Conservation (phyloP, 2,329 filamentous ascomycete genomes). For the Colletotrichum orbiculare region DNA sequence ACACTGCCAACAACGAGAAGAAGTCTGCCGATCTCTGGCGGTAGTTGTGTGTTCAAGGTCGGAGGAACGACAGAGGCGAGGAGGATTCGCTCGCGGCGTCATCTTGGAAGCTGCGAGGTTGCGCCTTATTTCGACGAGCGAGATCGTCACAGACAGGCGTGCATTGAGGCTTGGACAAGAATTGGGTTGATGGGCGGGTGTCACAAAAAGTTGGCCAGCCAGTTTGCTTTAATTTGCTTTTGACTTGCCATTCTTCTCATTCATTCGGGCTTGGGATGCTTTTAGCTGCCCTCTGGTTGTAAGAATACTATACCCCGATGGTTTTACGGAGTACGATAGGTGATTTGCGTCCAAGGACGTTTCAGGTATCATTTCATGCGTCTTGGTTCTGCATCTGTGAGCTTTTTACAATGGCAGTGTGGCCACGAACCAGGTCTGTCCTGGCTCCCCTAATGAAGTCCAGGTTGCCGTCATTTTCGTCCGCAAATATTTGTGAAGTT, state of each 20-base stretch:
- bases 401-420: no score
- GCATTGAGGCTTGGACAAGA: constrained; percentile 9
- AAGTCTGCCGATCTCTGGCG: constrained; percentile 33
- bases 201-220: constrained; percentile 6
- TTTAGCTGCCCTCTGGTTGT: constrained; percentile 14
- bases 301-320: constrained; percentile 24
- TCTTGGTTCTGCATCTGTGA: no score
- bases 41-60: background rate
- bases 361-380: background rate
- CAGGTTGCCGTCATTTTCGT: no score
- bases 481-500: no score
- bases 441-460: no score
- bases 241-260: constrained; percentile 1
- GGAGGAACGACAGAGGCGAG: background rate
- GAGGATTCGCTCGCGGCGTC: background rate
- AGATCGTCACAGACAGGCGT: constrained; percentile 5
- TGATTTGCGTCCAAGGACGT: background rate
- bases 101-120: background rate
- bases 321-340: constrained; percentile 18
- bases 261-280: constrained; percentile 24
- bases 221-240: constrained; percentile 1
- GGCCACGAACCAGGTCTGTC: no score
- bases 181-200: background rate
- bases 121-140: background rate
- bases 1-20: constrained; percentile 35